These are phyloP conservation scores for Amaranthus palmeri DNA, from an alignment of 148 eudicot genomes.

Conservation along the genomic window DNA sequence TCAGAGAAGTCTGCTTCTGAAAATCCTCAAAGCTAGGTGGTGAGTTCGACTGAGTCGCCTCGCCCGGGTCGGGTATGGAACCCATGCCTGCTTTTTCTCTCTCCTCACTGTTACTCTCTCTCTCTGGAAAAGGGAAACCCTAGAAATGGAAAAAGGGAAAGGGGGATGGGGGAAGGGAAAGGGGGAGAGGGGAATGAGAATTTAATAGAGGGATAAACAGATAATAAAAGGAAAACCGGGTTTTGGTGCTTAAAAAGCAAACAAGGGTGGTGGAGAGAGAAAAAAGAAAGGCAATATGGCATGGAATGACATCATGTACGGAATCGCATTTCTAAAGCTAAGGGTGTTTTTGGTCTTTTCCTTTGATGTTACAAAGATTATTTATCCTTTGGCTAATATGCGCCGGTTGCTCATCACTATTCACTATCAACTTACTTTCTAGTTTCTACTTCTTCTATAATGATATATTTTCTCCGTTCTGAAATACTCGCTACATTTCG, in stretches of 20 bases:
- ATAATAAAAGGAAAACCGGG: background rate
- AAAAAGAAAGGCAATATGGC: conserved; percentile 15
- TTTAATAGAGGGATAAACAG: conserved; percentile 5
- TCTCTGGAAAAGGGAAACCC: conserved; percentile 30
- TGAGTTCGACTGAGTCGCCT: conserved; percentile 36
- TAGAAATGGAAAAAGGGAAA: conserved; percentile 14
- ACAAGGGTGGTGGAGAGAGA: conserved; percentile 12
- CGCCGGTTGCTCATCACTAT: too few species aligned
- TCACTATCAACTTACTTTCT: too few species aligned
- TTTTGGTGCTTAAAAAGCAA: conserved; percentile 9
- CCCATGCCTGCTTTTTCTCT: conserved; percentile 31
- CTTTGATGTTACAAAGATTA: too few species aligned
- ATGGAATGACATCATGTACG: conserved; percentile 21
- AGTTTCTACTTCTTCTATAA: too few species aligned
- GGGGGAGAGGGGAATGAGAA: background rate
- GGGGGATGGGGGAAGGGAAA: background rate
- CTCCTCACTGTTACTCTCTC: conserved; percentile 6
- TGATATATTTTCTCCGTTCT: too few species aligned
- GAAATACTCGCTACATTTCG: too few species aligned
- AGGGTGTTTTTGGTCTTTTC: background rate
- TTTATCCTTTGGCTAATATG: too few species aligned
- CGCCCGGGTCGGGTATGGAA: conserved; percentile 75
- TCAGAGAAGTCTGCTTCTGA: conserved; percentile 78
- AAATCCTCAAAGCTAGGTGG: conserved; percentile 71
- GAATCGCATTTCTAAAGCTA: background rate